Percentiles rank a stretch among this genome's conserved stretches.
Evolutionary conservation across 2,329 filamentous ascomycete species (phyloP).

Genomic region (Microdochium bolleyi): DNA sequence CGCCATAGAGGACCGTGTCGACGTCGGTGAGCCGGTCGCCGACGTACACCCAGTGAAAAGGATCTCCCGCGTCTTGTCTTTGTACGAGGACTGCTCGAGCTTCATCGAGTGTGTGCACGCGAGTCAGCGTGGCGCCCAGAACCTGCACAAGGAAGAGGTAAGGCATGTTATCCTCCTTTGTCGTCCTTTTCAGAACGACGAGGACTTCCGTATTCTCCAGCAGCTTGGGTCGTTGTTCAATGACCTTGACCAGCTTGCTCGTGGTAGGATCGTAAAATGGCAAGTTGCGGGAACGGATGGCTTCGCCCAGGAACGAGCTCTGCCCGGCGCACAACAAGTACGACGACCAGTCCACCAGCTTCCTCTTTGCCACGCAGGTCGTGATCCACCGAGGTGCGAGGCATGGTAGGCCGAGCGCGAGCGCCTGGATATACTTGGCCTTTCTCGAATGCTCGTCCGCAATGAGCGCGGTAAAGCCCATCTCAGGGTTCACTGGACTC

Average conservation of each 20-base stretch:
- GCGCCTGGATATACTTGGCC: constrained; percentile 88
- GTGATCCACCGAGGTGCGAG: constrained; percentile 75
- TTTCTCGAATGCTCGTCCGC: constrained; percentile 80
- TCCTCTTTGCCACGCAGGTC: constrained; percentile 55
- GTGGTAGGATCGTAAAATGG: constrained; percentile 47
- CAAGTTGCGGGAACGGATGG: constrained; percentile 67
- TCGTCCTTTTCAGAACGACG: constrained; percentile 60
- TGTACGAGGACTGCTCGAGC: constrained; percentile 52
- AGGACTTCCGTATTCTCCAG: constrained; percentile 61
- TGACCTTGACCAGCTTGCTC: constrained; percentile 47
- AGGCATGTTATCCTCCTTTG: constrained; percentile 56
- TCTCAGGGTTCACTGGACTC: constrained; percentile 42
- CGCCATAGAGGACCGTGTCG: constrained; percentile 38
- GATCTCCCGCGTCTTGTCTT: constrained; percentile 32
- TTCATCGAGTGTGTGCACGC: constrained; percentile 57
- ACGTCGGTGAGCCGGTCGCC: constrained; percentile 52
- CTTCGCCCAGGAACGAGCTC: constrained; percentile 67
- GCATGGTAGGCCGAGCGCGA: constrained; percentile 83
- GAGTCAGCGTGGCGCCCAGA: constrained; percentile 63
- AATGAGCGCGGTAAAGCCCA: constrained; percentile 78
- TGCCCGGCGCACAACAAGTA: constrained; percentile 84
- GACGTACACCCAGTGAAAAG: constrained; percentile 74
- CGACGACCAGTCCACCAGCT: constrained; percentile 64
- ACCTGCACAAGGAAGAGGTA: constrained; percentile 77
- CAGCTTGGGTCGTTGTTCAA: constrained; percentile 53